phyloP scores from a whole-genome alignment of 306 rosid genomes.

The Arachis stenosperma region DNA sequence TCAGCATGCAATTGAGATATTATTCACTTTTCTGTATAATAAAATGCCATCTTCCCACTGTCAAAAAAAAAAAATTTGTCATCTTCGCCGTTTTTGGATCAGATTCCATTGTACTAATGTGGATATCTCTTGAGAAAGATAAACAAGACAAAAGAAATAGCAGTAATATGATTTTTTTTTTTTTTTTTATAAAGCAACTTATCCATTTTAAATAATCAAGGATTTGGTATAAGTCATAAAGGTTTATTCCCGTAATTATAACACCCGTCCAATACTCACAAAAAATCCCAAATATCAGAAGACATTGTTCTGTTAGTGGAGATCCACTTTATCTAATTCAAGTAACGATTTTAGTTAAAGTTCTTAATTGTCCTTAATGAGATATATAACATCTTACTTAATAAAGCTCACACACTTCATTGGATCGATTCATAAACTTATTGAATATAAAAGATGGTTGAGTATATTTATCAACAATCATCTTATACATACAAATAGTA shows the following conservation, averaged over 20 bases:
- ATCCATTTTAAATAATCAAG: not conserved
- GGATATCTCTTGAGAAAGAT: not conserved
- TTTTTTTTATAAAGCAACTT: not conserved
- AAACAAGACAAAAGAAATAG: not conserved
- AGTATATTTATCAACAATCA: too few relatives aligned
- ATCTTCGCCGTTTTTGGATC: constrained; percentile 1
- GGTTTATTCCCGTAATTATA: not conserved
- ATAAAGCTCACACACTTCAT: too few relatives aligned
- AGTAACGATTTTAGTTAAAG: too few relatives aligned
- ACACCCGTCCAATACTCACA: not conserved
- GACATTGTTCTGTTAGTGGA: constrained; percentile 18
- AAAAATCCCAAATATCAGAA: constrained; percentile 5
- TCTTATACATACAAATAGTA: too few relatives aligned
- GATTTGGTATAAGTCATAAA: constrained; percentile 4
- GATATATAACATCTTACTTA: too few relatives aligned
- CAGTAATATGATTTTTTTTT: not conserved
- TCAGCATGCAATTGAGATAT: not conserved
- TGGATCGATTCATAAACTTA: too few relatives aligned
- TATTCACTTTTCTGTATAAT: constrained; percentile 9
- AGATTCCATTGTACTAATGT: constrained; percentile 8
- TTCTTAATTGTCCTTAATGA: too few relatives aligned
- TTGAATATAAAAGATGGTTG: too few relatives aligned
- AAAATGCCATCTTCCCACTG: not conserved
- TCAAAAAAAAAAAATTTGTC: not conserved
- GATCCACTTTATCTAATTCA: not conserved